Percentiles rank a stretch among this genome's conserved stretches.
Conservation (phyloP, 202 grass and related monocot genomes). For the Hordeum pubiflorum region DNA sequence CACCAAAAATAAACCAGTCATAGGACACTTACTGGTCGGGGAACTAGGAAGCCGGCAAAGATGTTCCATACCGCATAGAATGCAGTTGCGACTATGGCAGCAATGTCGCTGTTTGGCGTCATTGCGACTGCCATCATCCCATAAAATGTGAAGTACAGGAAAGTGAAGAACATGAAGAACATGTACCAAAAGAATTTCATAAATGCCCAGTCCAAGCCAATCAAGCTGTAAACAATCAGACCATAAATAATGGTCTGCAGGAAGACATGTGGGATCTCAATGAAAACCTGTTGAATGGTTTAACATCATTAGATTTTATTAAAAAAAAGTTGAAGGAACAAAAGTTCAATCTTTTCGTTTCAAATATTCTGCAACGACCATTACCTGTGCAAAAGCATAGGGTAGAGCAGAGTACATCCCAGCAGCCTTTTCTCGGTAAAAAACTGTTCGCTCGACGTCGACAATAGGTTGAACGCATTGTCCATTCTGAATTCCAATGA, state of each 20-base stretch:
- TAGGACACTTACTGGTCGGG: constrained; percentile 63
- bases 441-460: constrained; percentile 82
- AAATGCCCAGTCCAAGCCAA: constrained; percentile 70
- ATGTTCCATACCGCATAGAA: constrained; percentile 97
- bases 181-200: constrained; percentile 92
- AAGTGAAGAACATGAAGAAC: constrained; percentile 99
- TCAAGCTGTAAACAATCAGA: constrained; percentile 75
- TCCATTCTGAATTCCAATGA: constrained; percentile 97
- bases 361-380: neutral
- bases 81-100: constrained; percentile 77
- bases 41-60: constrained; percentile 80
- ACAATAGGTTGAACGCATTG: constrained; percentile 92
- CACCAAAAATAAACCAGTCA: neutral
- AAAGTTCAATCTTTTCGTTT: neutral
- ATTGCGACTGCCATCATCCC: constrained; percentile 97
- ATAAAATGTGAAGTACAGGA: constrained; percentile 98
- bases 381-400: constrained; percentile 94
- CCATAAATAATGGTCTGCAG: constrained; percentile 79
- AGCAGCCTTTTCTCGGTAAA: constrained; percentile 89
- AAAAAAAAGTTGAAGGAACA: neutral
- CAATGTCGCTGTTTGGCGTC: constrained; percentile 93
- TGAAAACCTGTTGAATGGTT: constrained; percentile 59
- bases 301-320: neutral
- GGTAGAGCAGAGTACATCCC: constrained; percentile 95
- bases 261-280: constrained; percentile 91